These are phyloP conservation scores for Monosporascus sp. DNA, from an alignment of 2,329 filamentous ascomycete species.

Conservation along the genomic window DNA sequence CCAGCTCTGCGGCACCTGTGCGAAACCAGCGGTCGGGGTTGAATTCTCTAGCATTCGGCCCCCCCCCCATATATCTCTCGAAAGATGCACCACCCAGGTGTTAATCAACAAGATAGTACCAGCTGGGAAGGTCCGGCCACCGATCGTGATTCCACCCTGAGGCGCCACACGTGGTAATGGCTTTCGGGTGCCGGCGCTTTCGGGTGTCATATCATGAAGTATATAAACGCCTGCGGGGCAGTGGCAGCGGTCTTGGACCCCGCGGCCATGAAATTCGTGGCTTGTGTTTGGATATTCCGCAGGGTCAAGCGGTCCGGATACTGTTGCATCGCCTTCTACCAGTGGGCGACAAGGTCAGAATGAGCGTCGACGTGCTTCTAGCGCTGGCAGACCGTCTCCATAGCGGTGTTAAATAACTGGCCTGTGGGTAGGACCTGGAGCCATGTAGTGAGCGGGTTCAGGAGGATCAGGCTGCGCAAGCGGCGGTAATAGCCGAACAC, in stretches of 20 bases:
- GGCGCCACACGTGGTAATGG: slow-evolving; percentile 22
- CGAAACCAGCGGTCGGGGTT: slow-evolving; percentile 18
- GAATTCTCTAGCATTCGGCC: slow-evolving; percentile 14
- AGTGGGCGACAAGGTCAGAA: slow-evolving; percentile 11
- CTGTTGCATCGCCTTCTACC: slow-evolving; percentile 9
- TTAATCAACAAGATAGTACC: slow-evolving; percentile 21
- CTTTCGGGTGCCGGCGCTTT: slow-evolving; percentile 1
- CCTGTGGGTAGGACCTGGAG: slow-evolving; percentile 8
- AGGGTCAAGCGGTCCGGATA: slow-evolving; percentile 13
- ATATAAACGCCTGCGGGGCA: slow-evolving; percentile 21
- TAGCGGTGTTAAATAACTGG: slow-evolving; percentile 1
- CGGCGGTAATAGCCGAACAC: slow-evolving; percentile 4
- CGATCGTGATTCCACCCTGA: slow-evolving; percentile 19
- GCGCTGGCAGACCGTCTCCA: slow-evolving; percentile 4
- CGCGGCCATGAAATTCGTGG: slow-evolving; percentile 12
- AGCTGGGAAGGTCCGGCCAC: slow-evolving; percentile 19
- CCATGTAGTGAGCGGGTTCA: slow-evolving; percentile 13
- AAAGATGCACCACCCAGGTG: slow-evolving; percentile 21
- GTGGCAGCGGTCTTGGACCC: slow-evolving; percentile 16
- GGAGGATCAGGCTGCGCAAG: slow-evolving; percentile 10
- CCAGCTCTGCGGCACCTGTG: slow-evolving; percentile 2
- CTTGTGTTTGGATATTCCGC: slow-evolving; percentile 13
- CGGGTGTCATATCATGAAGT: slow-evolving; percentile 17
- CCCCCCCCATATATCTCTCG: slow-evolving; percentile 19
- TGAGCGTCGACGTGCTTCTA: slow-evolving; percentile 8